Percentiles rank a stretch among this genome's conserved stretches.
Conservation (phyloP, 768 basidiomycete species). For the Tulasnella sp. region DNA sequence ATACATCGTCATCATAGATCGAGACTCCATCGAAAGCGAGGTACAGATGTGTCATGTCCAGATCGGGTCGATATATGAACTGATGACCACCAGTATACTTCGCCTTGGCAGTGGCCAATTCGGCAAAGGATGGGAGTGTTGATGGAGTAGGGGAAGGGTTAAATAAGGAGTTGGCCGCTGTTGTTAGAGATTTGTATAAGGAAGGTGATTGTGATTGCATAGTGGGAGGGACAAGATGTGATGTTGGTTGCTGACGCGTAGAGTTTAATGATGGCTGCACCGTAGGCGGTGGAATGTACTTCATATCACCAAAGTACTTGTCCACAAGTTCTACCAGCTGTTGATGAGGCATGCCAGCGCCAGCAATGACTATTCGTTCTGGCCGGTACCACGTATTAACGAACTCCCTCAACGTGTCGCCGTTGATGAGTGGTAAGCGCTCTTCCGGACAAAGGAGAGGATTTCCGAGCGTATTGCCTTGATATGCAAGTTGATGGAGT, state of each 20-base stretch:
- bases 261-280: conserved; percentile 21
- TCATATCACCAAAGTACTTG: conserved; percentile 65
- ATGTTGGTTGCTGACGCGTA: conserved; percentile 27
- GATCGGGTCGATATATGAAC: conserved; percentile 44
- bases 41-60: conserved; percentile 87
- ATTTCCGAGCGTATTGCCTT: conserved; percentile 70
- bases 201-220: conserved; percentile 36
- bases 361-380: conserved; percentile 90
- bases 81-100: conserved; percentile 74
- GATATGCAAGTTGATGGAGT: conserved; percentile 76
- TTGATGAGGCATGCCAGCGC: conserved; percentile 82
- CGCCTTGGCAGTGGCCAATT: conserved; percentile 26
- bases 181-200: conserved; percentile 29
- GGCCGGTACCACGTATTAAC: conserved; percentile 80
- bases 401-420: conserved; percentile 43
- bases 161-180: conserved; percentile 20
- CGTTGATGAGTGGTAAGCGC: conserved; percentile 54
- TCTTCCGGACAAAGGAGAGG: conserved; percentile 80
- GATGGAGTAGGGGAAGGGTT: conserved; percentile 10
- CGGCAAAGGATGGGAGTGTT: conserved; percentile 20
- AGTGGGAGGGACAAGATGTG: conserved; percentile 42
- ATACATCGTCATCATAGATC: conserved; percentile 84
- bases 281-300: conserved; percentile 23
- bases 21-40: conserved; percentile 85
- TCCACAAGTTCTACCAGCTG: conserved; percentile 76